Percentiles rank a stretch among this genome's conserved stretches.
phyloP scores from a whole-genome alignment of 2,329 filamentous ascomycete species.

The Trichocomaceae sp. region DNA sequence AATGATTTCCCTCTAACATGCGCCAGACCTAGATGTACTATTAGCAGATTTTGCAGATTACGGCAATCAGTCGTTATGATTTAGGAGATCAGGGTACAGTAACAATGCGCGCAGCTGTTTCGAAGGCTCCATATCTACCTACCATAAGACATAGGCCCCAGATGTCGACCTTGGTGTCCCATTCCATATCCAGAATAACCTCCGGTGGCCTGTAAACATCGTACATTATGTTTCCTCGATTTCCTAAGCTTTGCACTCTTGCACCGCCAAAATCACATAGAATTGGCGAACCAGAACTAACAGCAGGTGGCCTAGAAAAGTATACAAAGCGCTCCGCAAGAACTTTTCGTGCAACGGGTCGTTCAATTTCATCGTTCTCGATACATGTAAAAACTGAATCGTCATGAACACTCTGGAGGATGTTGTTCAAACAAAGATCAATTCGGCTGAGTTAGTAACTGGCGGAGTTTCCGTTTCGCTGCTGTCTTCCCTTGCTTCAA shows the following conservation, averaged over 20 bases:
- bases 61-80: not conserved
- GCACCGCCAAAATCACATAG: conserved; percentile 33
- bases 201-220: conserved; percentile 36
- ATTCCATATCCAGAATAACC: conserved; percentile 34
- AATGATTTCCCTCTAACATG: conserved; percentile 15
- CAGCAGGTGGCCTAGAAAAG: conserved; percentile 26
- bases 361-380: conserved; percentile 34
- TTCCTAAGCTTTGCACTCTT: conserved; percentile 29
- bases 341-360: conserved; percentile 39
- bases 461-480: not conserved
- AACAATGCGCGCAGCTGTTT: not conserved
- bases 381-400: conserved; percentile 36
- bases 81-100: not conserved
- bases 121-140: not conserved
- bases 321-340: conserved; percentile 22
- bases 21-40: conserved; percentile 11
- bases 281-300: conserved; percentile 8
- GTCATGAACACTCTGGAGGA: conserved; percentile 39
- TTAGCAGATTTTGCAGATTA: not conserved
- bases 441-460: not conserved
- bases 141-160: conserved; percentile 38
- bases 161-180: conserved; percentile 35
- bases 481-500: not conserved
- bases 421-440: conserved; percentile 45
- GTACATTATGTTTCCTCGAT: conserved; percentile 35